Base-by-base conservation (phyloP, 2,329 filamentous ascomycete species). In the Trichoderma sp. region DNA sequence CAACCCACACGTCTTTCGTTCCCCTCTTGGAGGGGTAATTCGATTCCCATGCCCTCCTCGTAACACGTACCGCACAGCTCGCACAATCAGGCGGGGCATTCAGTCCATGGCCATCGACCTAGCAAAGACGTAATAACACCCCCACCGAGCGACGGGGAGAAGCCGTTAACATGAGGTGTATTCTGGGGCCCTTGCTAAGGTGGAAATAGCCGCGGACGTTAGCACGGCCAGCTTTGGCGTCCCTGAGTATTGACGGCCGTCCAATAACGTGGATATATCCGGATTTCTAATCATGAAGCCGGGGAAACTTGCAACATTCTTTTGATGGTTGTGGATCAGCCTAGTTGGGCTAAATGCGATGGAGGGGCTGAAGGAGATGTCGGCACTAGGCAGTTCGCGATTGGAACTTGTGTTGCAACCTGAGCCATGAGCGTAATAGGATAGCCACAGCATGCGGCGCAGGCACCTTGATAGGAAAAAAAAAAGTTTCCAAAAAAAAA, bases 241-340 rank as follows among this genome's bases (percentile, higher is more conserved):
- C 6, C n/a, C 45, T 25, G 19, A 7, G 34, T 19, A 4, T 29
- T 45, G 52, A 10, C 52, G 27, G 39, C 17, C 37, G 35, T 37
- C 61, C 34, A 65, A 56, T 56, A 56, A 12, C 27, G 56, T 42
- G 22, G 61, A 48, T 65, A 65, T 65, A 25, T 65, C 61, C 61
- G 61, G 61, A 65, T 65, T 65, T 65, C 61, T 65, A 65, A 65
- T 52, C 60, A 64, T 37, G 22, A 35, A 56, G 37, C 39, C 61
- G 61, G 61, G 32, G 35, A 65, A 37, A 65, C 25, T 56, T 65
- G 61, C 61, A 56, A 27, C 13, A 25, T 25, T 39, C 4, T 42
- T 17, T 54, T 19, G 27, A 54, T n/a, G 19, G 37, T n/a, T 45
- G 61, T 65, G 61, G 52, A 65, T 35, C 52, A 12, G 8, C 0